Evolutionary conservation across 495 filamentous ascomycete genomes (phyloP), one percentile per base, ranked within the genome.

Genomic region (Hapsidospora chrysogenum): DNA sequence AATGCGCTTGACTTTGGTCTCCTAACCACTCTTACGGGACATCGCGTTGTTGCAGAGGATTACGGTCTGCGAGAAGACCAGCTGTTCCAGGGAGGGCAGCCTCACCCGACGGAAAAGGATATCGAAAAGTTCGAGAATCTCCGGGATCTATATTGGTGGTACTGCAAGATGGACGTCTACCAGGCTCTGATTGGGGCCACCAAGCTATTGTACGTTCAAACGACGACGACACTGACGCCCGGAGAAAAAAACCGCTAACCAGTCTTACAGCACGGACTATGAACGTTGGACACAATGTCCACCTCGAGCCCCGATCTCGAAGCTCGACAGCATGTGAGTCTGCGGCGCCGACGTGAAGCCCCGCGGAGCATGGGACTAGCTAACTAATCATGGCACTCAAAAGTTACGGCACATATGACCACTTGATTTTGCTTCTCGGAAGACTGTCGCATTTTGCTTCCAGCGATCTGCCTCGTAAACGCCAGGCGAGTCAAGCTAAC

Each of bases 121-220:
- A 66, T 86, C 33, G 80, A 86, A 40, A 70, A 59, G 17, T 92
- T 80, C 46, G 74, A 84, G 49, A 70, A 80, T 25, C 69, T 92
- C 35, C 72, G 78, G 36, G 89, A 97, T 55, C 61, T 97, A 19
- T 92, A 80, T 57, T 97, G 89, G 89, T 96, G 84, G 85, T 97
- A 79, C 54, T 75, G 66, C 36, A 92, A 93, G 56, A 86, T 93
- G 55, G 89, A 97, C 55, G 70, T 78, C 4, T 82, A 85, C 45
- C 87, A 95, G 52, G 85, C 84, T 48, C 67, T 95, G 38, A 58
- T 97, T 23, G 87, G 89, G 45, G 89, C 82, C 2, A 82, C 85
- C 40, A 63, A 67, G 33, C 64, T 86, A 20, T 74, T 92, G 86
- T 94, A 58, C 67, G 85, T 67, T 17, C 14, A 9, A n/a, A n/a